phyloP scores from a whole-genome alignment of 148 eudicot species.

The Nyssa sinensis region DNA sequence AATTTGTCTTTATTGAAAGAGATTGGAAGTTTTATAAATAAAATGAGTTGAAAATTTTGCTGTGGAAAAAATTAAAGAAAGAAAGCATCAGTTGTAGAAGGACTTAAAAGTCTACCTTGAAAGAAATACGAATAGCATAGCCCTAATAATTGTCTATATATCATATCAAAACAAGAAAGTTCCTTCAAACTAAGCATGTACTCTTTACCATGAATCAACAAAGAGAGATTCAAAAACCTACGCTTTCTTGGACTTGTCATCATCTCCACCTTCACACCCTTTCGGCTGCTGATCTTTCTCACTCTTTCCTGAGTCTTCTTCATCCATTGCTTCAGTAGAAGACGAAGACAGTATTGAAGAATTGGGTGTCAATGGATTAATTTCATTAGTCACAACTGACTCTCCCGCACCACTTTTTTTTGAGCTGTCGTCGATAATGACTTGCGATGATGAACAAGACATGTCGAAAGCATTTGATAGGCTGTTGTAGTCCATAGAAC shows the following conservation, averaged over 20 bases:
- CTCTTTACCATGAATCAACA: too few relatives aligned
- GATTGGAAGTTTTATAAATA: too few relatives aligned
- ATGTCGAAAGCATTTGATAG: slow-evolving; percentile 28
- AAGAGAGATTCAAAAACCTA: too few relatives aligned
- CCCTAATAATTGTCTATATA: background rate
- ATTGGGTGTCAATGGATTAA: slow-evolving; percentile 53
- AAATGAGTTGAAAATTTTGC: background rate
- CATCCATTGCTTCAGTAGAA: slow-evolving; percentile 57
- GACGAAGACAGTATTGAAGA: slow-evolving; percentile 63
- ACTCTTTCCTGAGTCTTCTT: slow-evolving; percentile 28
- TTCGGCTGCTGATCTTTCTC: slow-evolving; percentile 35
- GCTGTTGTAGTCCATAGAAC: slow-evolving; percentile 24
- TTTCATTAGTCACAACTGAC: slow-evolving; percentile 9
- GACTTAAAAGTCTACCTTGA: background rate
- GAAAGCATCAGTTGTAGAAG: background rate
- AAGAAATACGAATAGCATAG: background rate
- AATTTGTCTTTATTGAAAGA: too few relatives aligned
- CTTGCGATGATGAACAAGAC: slow-evolving; percentile 16
- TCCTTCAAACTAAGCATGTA: too few relatives aligned
- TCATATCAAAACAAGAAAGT: background rate
- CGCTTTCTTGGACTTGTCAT: slow-evolving; percentile 61
- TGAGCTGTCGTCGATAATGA: slow-evolving; percentile 3
- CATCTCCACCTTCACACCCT: slow-evolving; percentile 44
- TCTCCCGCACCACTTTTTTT: slow-evolving; percentile 14
- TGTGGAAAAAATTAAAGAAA: background rate